A percentile compares a stretch with the other conserved stretches of the same genome.
phyloP scores from a whole-genome alignment of 2,329 filamentous ascomycete genomes.

The Malbranchea cinnamomea region DNA sequence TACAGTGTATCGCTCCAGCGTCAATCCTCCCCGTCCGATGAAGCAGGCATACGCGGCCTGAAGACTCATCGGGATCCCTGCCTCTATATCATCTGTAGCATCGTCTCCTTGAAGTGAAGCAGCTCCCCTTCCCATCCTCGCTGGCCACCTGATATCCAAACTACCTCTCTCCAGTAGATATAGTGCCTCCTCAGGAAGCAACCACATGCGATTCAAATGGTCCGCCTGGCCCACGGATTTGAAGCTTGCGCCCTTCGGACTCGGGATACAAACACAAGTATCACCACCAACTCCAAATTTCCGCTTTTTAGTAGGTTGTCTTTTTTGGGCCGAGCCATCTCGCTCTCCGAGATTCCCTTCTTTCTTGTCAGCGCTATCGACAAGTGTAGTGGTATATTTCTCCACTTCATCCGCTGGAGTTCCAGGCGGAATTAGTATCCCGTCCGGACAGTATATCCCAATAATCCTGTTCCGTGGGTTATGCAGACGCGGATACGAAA shows the following conservation, averaged over 20 bases:
- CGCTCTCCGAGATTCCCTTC: slow-evolving; percentile 1
- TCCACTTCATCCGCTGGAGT: slow-evolving; percentile 8
- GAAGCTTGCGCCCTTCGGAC: slow-evolving; percentile 56
- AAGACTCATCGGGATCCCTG: slow-evolving; percentile 70
- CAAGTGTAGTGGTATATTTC: slow-evolving; percentile 4
- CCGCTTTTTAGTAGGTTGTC: not conserved
- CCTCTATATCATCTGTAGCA: slow-evolving; percentile 12
- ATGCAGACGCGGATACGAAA: slow-evolving; percentile 64
- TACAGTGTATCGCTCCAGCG: slow-evolving; percentile 72
- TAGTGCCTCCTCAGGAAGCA: slow-evolving; percentile 82
- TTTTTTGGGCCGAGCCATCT: slow-evolving; percentile 1
- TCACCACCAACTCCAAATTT: slow-evolving; percentile 15
- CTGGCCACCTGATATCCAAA: slow-evolving; percentile 75
- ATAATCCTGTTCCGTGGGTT: slow-evolving; percentile 48
- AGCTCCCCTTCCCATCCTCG: slow-evolving; percentile 18
- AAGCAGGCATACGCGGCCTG: slow-evolving; percentile 82
- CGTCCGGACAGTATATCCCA: slow-evolving; percentile 59
- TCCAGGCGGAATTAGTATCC: slow-evolving; percentile 17
- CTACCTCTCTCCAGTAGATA: slow-evolving; percentile 79
- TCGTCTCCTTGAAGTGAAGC: no score
- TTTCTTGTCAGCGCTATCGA: not conserved
- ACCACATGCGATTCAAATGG: slow-evolving; percentile 54
- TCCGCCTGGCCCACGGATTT: slow-evolving; percentile 61
- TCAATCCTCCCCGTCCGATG: slow-evolving; percentile 50
- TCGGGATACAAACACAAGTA: slow-evolving; percentile 49